These are phyloP conservation scores for Geotrichum macrosporum DNA, from an alignment of 1,139 yeast genomes.

Conservation along the genomic window DNA sequence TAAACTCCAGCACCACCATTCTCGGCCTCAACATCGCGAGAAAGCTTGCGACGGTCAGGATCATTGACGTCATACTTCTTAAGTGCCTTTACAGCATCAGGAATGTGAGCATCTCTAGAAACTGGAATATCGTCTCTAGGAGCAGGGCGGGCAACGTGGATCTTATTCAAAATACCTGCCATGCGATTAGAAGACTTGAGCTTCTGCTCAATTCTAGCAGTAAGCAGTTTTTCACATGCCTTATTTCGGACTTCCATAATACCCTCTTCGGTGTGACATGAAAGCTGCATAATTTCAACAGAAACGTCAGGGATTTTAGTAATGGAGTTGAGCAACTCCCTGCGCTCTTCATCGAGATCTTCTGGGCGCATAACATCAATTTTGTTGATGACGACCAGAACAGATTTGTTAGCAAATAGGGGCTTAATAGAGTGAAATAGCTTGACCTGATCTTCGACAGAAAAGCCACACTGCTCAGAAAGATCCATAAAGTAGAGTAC, in stretches of 20 bases:
- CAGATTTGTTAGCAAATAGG: constrained; percentile 92
- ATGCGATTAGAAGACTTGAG: constrained; percentile 91
- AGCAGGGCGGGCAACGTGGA: constrained; percentile 88
- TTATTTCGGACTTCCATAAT: constrained; percentile 94
- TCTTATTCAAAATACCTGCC: constrained; percentile 83
- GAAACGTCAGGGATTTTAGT: constrained; percentile 50
- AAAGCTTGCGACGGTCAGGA: constrained; percentile 76
- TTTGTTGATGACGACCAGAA: constrained; percentile 91
- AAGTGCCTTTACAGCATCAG: constrained; percentile 59
- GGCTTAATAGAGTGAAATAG: constrained; percentile 96
- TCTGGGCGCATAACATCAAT: constrained; percentile 83
- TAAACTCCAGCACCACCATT: constrained; percentile 99
- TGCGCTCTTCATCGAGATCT: constrained; percentile 74
- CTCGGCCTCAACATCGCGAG: constrained; percentile 85
- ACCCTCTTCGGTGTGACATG: constrained; percentile 92
- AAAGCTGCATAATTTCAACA: constrained; percentile 87
- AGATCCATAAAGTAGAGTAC: constrained; percentile 96
- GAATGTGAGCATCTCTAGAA: constrained; percentile 73
- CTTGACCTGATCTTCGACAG: constrained; percentile 95
- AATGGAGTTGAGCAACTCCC: constrained; percentile 61
- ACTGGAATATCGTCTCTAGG: constrained; percentile 69
- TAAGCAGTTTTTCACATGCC: constrained; percentile 93
- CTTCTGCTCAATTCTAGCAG: constrained; percentile 95
- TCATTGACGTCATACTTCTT: constrained; percentile 72
- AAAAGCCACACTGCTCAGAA: constrained; percentile 98